Conservation (phyloP, 352 stramenopile species). For the Phytophthora crassamura region DNA sequence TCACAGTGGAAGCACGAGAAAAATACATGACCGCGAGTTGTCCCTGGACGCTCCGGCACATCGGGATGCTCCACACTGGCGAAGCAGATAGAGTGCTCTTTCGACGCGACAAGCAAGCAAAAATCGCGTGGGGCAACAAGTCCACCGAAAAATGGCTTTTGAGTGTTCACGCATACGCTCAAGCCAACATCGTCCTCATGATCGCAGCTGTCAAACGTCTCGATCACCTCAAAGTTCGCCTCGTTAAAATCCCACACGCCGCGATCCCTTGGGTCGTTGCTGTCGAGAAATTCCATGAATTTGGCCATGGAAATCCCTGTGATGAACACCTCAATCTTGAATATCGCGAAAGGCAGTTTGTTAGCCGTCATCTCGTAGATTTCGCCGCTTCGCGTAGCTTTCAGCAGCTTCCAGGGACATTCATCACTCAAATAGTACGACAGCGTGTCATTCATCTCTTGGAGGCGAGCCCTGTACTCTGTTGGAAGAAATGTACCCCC, state of each 20-base stretch:
- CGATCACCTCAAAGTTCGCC: constrained; percentile 55
- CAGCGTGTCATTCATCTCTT: constrained; percentile 35
- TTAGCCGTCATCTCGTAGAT: constrained; percentile 59
- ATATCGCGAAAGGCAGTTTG: constrained; percentile 48
- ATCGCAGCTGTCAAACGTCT: constrained; percentile 41
- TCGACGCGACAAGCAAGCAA: constrained; percentile 47
- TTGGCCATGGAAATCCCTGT: constrained; percentile 43
- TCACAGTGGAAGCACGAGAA: constrained; percentile 55
- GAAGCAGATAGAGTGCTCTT: constrained; percentile 42
- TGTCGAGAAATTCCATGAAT: constrained; percentile 55
- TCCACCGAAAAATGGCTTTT: constrained; percentile 64
- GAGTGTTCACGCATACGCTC: constrained; percentile 55
- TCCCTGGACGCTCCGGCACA: constrained; percentile 38
- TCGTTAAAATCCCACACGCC: constrained; percentile 61
- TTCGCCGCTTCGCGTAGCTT: constrained; percentile 33
- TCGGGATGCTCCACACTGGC: constrained; percentile 52
- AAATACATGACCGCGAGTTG: constrained; percentile 47
- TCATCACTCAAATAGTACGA: constrained; percentile 48
- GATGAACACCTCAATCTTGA: constrained; percentile 64
- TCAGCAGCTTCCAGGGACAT: constrained; percentile 50
- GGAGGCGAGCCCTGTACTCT: constrained; percentile 30
- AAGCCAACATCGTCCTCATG: constrained; percentile 33
- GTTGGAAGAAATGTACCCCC: constrained; percentile 21
- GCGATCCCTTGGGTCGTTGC: constrained; percentile 48
- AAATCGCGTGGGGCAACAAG: constrained; percentile 66